Percentiles rank a stretch among this genome's conserved stretches.
Evolutionary conservation across 2,329 filamentous ascomycete genomes (phyloP).

Genomic region (Fusarium drepaniforme): DNA sequence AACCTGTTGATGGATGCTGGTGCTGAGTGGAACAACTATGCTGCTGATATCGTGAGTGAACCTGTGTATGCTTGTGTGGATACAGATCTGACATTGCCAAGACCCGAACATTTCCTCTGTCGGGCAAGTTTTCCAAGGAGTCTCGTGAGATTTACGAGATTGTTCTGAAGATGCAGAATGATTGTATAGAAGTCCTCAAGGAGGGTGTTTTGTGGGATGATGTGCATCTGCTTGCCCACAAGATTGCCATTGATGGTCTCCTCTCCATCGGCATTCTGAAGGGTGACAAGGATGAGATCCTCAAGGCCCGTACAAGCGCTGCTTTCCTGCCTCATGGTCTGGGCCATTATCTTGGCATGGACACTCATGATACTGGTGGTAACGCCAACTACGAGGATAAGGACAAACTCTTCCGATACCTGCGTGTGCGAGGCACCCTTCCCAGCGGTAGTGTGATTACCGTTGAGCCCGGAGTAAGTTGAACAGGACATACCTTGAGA

Average conservation of each 20-base stretch:
- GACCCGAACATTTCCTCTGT: conserved; percentile 89
- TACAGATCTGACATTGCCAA: conserved; percentile 49
- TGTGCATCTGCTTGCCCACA: conserved; percentile 83
- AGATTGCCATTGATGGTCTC: conserved; percentile 84
- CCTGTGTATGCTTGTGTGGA: background rate
- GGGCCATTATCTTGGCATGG: conserved; percentile 92
- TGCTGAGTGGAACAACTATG: conserved; percentile 80
- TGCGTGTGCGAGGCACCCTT: conserved; percentile 81
- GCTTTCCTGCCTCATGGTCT: conserved; percentile 94
- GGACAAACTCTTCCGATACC: conserved; percentile 88
- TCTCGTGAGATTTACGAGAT: conserved; percentile 83
- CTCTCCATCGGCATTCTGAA: conserved; percentile 80
- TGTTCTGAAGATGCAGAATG: conserved; percentile 87
- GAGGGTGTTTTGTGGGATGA: conserved; percentile 84
- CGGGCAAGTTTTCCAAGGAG: conserved; percentile 76
- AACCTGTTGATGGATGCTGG: conserved; percentile 89
- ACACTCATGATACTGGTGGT: conserved; percentile 89
- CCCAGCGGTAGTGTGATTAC: conserved; percentile 89
- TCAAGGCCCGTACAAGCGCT: conserved; percentile 82
- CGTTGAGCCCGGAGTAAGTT: conserved; percentile 87
- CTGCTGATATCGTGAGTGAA: conserved; percentile 70
- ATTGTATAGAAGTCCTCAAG: conserved; percentile 79
- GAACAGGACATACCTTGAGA: background rate
- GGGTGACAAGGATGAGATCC: conserved; percentile 76
- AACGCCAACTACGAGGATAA: conserved; percentile 82